Percentiles rank a stretch among this genome's conserved stretches.
These are phyloP conservation scores for Ogataea neopini DNA, from an alignment of 805 yeast genomes.

Conservation along the genomic window DNA sequence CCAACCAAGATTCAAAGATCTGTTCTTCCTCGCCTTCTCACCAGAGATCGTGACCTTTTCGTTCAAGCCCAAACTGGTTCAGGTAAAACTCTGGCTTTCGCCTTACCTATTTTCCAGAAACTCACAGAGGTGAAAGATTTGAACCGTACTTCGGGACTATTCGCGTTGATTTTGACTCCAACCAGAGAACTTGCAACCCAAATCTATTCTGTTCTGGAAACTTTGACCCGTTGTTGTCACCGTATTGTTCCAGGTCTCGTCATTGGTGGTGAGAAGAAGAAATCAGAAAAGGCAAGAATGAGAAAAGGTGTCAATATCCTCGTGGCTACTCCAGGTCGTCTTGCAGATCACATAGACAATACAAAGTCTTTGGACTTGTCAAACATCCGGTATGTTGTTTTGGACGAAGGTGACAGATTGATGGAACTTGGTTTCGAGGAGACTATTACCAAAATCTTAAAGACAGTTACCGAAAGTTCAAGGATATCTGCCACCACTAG, in stretches of 20 bases:
- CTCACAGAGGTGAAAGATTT: slow-evolving; percentile 57
- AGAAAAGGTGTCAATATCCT: slow-evolving; percentile 94
- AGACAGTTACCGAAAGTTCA: slow-evolving; percentile 50
- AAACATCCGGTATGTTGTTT: slow-evolving; percentile 78
- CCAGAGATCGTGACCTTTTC: slow-evolving; percentile 62
- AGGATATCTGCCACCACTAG: slow-evolving; percentile 36
- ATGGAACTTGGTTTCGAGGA: slow-evolving; percentile 97
- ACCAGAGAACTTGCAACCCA: slow-evolving; percentile 95
- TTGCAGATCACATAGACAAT: slow-evolving; percentile 91
- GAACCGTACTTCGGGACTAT: slow-evolving; percentile 73
- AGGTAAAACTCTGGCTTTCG: slow-evolving; percentile 90
- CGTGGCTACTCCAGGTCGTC: slow-evolving; percentile 97
- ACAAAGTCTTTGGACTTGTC: slow-evolving; percentile 74
- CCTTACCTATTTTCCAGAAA: slow-evolving; percentile 77
- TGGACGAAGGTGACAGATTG: slow-evolving; percentile 96
- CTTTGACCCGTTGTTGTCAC: slow-evolving; percentile 73
- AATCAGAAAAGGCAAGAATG: slow-evolving; percentile 91
- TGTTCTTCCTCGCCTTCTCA: slow-evolving; percentile 64
- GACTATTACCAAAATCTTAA: slow-evolving; percentile 75
- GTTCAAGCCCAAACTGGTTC: slow-evolving; percentile 98
- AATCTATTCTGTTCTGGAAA: slow-evolving; percentile 77
- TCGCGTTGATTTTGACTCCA: slow-evolving; percentile 87
- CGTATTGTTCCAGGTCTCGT: slow-evolving; percentile 93
- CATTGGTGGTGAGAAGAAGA: slow-evolving; percentile 98
- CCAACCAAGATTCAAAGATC: slow-evolving; percentile 90